Base-by-base conservation (phyloP, 129 eudicot species). In the Rutidosis leptorrhynchoides region DNA sequence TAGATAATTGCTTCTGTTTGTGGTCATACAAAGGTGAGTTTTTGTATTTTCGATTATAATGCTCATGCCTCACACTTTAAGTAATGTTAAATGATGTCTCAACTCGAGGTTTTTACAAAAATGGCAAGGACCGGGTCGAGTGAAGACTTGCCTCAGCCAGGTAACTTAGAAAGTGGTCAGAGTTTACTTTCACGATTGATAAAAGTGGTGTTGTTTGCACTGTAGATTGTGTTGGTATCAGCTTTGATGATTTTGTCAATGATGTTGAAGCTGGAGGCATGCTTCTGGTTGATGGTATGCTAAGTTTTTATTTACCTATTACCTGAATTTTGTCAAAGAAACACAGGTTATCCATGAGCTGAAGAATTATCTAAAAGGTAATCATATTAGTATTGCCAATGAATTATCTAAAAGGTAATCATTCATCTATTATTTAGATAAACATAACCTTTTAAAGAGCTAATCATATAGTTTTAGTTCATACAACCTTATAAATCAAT, bases 121-220 rank as follows among this genome's bases (percentile, higher is more conserved):
- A n/a, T 64, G 49, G 23, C 82, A 90, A 94, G 97, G 97, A 8
- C 97, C 97, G 87, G 79, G 97, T 90, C 59, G 81, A 90, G 97
- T 73, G 97, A 96, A 42, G 97, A 90, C 73, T 83, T 90, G 74
- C 97, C 97, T 56, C 96, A 90, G 67, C 97, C 97, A 9, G 84
- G 84, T 66, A 87, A 24, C 62, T 72, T 92, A 76, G 54, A 37
- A 74, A 58, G 70, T 74, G 98, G 96, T 20, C 98, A 71, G 95
- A 92, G 71, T 92, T 85, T 78, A 92, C 98, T 48, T 92, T 92
- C 75, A 92, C 98, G n/a, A 92, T 92, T n/a, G n/a, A n/a, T 45
- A 78, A 77, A 70, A 92, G 98, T 85, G 98, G 96, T 24, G 98
- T 92, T 69, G 96, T n/a, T n/a, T n/a, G 98, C 77, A 88, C 95